Percentiles rank a stretch among this genome's conserved stretches.
phyloP scores from a whole-genome alignment of 2,329 filamentous ascomycete genomes.

The Pestalotiopsis sp. region DNA sequence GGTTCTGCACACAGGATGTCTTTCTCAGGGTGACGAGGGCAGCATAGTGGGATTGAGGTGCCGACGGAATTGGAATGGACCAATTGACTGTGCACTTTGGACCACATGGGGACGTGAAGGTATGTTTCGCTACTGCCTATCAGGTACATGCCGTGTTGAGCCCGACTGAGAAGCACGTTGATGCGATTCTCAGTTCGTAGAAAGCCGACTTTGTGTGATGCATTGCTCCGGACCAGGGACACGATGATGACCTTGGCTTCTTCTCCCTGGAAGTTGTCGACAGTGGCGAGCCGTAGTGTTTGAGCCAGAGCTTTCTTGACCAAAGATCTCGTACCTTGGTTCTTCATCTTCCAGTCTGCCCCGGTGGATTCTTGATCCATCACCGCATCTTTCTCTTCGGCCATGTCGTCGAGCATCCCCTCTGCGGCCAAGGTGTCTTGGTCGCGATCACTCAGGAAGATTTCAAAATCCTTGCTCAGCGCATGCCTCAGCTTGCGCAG shows the following conservation, averaged over 20 bases:
- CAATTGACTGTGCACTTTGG: conserved; percentile 41
- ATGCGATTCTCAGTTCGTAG: conserved; percentile 67
- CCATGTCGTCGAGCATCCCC: conserved; percentile 33
- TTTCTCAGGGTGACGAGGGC: not conserved
- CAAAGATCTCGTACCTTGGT: not conserved
- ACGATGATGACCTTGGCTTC: conserved; percentile 73
- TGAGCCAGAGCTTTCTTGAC: conserved; percentile 47
- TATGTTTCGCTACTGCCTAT: conserved; percentile 68
- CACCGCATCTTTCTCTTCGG: conserved; percentile 27
- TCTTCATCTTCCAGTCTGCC: conserved; percentile 14
- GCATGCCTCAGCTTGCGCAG: conserved; percentile 50
- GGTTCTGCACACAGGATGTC: not conserved
- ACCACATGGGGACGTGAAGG: conserved; percentile 64
- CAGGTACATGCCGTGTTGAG: conserved; percentile 71
- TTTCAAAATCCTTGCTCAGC: conserved; percentile 54
- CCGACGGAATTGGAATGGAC: not conserved
- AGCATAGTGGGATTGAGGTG: not conserved
- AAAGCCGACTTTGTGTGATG: conserved; percentile 61
- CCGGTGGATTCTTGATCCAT: conserved; percentile 12
- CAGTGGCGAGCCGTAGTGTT: conserved; percentile 60
- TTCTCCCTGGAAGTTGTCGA: conserved; percentile 80
- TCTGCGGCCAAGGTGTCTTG: conserved; percentile 49
- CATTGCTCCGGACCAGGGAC: conserved; percentile 72
- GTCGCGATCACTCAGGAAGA: conserved; percentile 68
- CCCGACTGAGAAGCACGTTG: conserved; percentile 69